Percentiles rank a stretch among this genome's conserved stretches.
Evolutionary conservation across 2,329 filamentous ascomycete species (phyloP).

Genomic region (Cercospora janseana): DNA sequence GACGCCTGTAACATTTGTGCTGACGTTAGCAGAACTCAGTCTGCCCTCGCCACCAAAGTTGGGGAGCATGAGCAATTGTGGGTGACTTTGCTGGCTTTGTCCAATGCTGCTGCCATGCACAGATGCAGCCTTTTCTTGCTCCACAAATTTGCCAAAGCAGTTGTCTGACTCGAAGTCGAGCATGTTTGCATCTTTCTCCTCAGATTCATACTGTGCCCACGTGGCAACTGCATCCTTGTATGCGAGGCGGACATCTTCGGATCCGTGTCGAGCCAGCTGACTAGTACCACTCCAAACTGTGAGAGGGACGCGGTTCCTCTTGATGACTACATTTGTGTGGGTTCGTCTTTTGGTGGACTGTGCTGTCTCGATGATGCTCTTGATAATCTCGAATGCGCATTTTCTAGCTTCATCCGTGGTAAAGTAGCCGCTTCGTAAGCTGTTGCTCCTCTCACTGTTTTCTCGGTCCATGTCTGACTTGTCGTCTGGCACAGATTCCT

Average conservation of each 20-base stretch:
- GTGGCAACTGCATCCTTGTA: constrained; percentile 81
- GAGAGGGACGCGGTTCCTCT: constrained; percentile 63
- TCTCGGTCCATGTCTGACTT: constrained; percentile 46
- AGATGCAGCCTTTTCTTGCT: constrained; percentile 25
- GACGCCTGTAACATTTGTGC: constrained; percentile 13
- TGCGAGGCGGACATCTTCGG: constrained; percentile 74
- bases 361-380: constrained; percentile 76
- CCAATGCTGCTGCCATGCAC: constrained; percentile 24
- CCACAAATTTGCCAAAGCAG: constrained; percentile 26
- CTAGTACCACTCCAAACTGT: constrained; percentile 95
- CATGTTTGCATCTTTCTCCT: constrained; percentile 31
- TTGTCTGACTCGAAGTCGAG: constrained; percentile 30
- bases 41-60: constrained; percentile 24
- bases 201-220: constrained; percentile 60
- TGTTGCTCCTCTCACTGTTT: constrained; percentile 51
- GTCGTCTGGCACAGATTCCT: constrained; percentile 8
- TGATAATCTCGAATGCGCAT: constrained; percentile 73
- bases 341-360: constrained; percentile 48
- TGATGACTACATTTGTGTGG: constrained; percentile 25
- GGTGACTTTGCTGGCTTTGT: constrained; percentile 27
- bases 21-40: constrained; percentile 24
- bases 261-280: constrained; percentile 80
- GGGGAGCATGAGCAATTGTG: constrained; percentile 27
- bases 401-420: constrained; percentile 60
- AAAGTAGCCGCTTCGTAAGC: constrained; percentile 51